Base-by-base conservation (phyloP, 768 basidiomycete species). In the Mycena latifolia region DNA sequence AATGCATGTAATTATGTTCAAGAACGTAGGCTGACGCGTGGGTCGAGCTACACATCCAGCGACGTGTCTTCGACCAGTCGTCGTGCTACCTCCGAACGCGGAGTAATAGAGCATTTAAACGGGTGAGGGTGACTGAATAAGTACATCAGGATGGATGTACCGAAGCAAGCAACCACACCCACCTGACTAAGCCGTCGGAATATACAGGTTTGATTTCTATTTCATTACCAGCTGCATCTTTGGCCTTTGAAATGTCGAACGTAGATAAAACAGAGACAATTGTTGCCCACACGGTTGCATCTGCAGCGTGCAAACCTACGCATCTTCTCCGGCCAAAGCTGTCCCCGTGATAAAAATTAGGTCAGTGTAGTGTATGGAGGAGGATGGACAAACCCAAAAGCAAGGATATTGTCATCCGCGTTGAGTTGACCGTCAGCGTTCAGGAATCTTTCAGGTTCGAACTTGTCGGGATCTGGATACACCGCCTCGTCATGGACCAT, bases 161-260 rank as follows among this genome's bases (percentile, higher is more conserved):
- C 25, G 43, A 54, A 62, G 17, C 3, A 0, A 37, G 47, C 6
- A 10, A 8, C 12, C 3, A 6, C 17, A 28, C 29, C 25, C 12
- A 62, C 61, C 61, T 62, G 41, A 62, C 53, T 17, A 46, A 5
- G 0, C 28, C 52, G 27, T 62, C 61, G 24, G 53, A 24, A 43
- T 33, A 55, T 24, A 9, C 31, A 2, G 22, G 22, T 18, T 62
- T 17, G 6, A 62, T 62, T 27, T 62, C 52, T 1, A 86, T 39
- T 71, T 88, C 87, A 50, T 89, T 86, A 63, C 87, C 85, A 0
- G 86, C 76, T 1, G 77, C 75, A 15, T 81, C 59, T 58, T 82
- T 84, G 2, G 80, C 77, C 28, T 60, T 61, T 4, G 39, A 27
- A 5, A 61, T 61, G 28, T 52, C 43, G 59, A 52, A 61, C 27